A percentile compares a stretch with the other conserved stretches of the same genome.
These are phyloP conservation scores for Parastagonospora avenae DNA, from an alignment of 2,329 filamentous ascomycete species.

Conservation along the genomic window DNA sequence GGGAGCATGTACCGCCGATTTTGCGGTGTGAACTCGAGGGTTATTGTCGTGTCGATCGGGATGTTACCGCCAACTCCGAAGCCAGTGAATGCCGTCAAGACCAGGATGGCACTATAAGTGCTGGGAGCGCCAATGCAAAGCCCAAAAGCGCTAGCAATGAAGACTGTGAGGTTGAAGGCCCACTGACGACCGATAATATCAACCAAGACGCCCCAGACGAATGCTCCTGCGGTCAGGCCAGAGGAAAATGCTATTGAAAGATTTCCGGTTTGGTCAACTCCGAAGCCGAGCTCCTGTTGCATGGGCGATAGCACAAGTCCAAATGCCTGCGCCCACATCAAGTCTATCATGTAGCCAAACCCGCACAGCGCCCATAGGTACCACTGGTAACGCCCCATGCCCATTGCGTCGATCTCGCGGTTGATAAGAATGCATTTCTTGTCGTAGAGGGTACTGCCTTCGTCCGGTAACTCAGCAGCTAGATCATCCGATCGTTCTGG, in stretches of 20 bases:
- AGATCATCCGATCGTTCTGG: conserved; percentile 1
- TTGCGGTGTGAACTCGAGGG: conserved; percentile 61
- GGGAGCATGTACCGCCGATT: conserved; percentile 59
- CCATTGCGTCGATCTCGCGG: conserved; percentile 57
- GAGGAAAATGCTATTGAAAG: conserved; percentile 62
- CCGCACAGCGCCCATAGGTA: conserved; percentile 59
- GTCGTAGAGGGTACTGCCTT: conserved; percentile 43
- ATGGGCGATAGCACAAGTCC: conserved; percentile 60
- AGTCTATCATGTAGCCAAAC: conserved; percentile 61
- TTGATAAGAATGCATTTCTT: conserved; percentile 53
- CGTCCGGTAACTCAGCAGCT: conserved; percentile 13
- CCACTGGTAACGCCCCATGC: conserved; percentile 62
- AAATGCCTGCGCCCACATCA: conserved; percentile 64
- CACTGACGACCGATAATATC: conserved; percentile 60
- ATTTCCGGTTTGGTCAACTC: conserved; percentile 51
- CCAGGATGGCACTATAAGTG: conserved; percentile 57
- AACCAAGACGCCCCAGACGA: conserved; percentile 61
- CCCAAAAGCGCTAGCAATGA: conserved; percentile 61
- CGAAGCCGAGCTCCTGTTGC: conserved; percentile 62
- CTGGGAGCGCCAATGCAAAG: conserved; percentile 57
- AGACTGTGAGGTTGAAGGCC: conserved; percentile 64
- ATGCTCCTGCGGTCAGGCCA: conserved; percentile 61
- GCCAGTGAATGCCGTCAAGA: conserved; percentile 60
- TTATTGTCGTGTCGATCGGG: conserved; percentile 62
- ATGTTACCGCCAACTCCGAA: conserved; percentile 61